Evolutionary conservation across 352 stramenopile genomes (phyloP), one percentile per base, ranked within the genome.

Genomic region (Phytophthora parvispora): DNA sequence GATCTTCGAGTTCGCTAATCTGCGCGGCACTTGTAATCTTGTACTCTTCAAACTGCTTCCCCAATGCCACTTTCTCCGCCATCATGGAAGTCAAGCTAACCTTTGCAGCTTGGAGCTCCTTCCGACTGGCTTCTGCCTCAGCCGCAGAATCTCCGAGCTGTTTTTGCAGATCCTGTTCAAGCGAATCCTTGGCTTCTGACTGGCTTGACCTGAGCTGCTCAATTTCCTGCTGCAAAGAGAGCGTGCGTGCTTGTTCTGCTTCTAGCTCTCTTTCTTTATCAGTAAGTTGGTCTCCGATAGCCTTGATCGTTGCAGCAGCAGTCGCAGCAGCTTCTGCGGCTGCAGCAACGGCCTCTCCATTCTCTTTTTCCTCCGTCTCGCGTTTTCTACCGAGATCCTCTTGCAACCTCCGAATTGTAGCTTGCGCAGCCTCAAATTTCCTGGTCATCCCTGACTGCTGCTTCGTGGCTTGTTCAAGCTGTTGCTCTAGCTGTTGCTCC

Each of bases 1-100:
- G 71, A 24, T 91, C 79, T 29, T 91, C 85, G 32, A 76, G 67
- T 16, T 93, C 83, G 3, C 70, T 81, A 22, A 87, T 67, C 54
- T 81, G 66, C 8, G 64, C 51, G 7, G 69, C 55, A 22, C 66
- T 74, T 4, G 75, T 70, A 6, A 60, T 63, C 25, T 75, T 63
- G 29, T 71, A 57, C 20, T 78, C 66, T 27, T 85, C 74, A 25
- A 80, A 56, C n/a, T 68, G 52, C 38, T 70, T 77, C 4, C 34
- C 42, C 20, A 69, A 32, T 4, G 36, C 65, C 27, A 31, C 32
- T 20, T 77, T 76, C 49, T 78, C 74, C 8, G 40, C 29, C 31
- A 58, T 75, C 6, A 43, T 57, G 22, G 62, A 38, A 16, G 64
- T 56, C 20, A 81, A 64, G 28, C 24, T 65, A 31, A 25, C 15